Percentiles rank a stretch among this genome's conserved stretches.
Conservation (phyloP, 2,329 filamentous ascomycete genomes). For the Xylariaceae sp. region DNA sequence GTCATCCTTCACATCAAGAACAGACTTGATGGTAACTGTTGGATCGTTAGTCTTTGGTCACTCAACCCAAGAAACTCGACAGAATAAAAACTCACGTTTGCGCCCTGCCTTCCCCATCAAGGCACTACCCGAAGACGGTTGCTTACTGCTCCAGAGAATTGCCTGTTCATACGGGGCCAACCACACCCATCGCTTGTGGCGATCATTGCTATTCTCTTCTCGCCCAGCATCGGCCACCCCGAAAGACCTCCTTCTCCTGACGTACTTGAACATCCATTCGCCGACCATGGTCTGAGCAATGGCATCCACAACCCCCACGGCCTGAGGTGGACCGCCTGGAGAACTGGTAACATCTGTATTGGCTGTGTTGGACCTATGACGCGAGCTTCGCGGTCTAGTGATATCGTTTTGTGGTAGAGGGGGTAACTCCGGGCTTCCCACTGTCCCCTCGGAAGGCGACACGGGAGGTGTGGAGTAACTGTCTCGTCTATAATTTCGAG, state of each 20-base stretch:
- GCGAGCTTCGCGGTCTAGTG: slow-evolving; percentile 48
- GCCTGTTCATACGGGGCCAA: slow-evolving; percentile 92
- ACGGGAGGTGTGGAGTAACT: slow-evolving; percentile 61
- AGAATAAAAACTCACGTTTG: slow-evolving; percentile 64
- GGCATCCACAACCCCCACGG: slow-evolving; percentile 82
- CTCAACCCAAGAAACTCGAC: neutral
- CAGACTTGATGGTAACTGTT: slow-evolving; percentile 86
- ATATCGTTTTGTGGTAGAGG: slow-evolving; percentile 70
- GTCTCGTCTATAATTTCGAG: slow-evolving; percentile 43
- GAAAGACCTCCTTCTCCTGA: slow-evolving; percentile 83
- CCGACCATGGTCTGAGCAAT: slow-evolving; percentile 98
- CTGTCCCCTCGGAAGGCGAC: slow-evolving; percentile 60
- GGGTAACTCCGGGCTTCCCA: slow-evolving; percentile 65
- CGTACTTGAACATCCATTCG: slow-evolving; percentile 94
- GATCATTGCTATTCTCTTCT: slow-evolving; percentile 66
- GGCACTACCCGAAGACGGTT: slow-evolving; percentile 80
- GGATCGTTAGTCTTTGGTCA: slow-evolving; percentile 19
- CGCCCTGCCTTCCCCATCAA: slow-evolving; percentile 90
- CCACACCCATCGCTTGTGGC: slow-evolving; percentile 98
- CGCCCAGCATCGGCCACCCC: slow-evolving; percentile 64
- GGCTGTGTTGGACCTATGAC: slow-evolving; percentile 49
- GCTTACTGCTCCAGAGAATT: slow-evolving; percentile 97
- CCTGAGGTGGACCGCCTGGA: slow-evolving; percentile 55
- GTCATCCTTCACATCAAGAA: slow-evolving; percentile 93
- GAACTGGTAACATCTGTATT: slow-evolving; percentile 47